These are phyloP conservation scores for Sclerotinia glacialis DNA, from an alignment of 2,329 filamentous ascomycete species.

Conservation along the genomic window DNA sequence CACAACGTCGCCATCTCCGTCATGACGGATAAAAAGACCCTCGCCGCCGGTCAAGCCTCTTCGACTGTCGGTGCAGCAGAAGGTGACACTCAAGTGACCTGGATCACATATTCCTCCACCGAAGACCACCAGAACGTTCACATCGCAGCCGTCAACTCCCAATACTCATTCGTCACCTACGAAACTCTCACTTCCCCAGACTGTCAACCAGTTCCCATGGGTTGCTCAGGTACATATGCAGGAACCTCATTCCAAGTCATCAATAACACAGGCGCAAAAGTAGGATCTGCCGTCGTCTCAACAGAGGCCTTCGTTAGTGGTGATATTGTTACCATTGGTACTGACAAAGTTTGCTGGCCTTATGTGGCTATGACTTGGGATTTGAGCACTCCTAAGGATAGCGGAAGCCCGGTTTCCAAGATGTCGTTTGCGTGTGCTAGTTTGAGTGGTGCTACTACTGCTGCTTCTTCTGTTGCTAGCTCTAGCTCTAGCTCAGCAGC, in stretches of 20 bases:
- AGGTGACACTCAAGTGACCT: slow-evolving; percentile 59
- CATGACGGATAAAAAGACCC: slow-evolving; percentile 57
- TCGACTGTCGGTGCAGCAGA: slow-evolving; percentile 51
- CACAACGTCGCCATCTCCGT: slow-evolving; percentile 59
- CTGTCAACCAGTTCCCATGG: slow-evolving; percentile 57
- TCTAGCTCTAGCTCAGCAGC: neutral
- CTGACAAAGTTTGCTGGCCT: slow-evolving; percentile 57
- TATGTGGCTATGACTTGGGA: slow-evolving; percentile 57
- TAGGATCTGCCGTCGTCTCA: slow-evolving; percentile 51
- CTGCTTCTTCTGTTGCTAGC: neutral
- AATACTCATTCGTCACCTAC: slow-evolving; percentile 56
- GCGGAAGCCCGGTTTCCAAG: slow-evolving; percentile 36
- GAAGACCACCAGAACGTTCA: slow-evolving; percentile 58
- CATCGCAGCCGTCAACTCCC: slow-evolving; percentile 52
- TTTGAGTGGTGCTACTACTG: slow-evolving; percentile 16
- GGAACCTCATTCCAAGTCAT: slow-evolving; percentile 60
- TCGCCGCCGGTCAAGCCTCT: slow-evolving; percentile 52
- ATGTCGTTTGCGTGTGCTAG: slow-evolving; percentile 53
- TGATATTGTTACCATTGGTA: slow-evolving; percentile 58
- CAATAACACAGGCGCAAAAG: slow-evolving; percentile 48
- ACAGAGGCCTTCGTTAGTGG: slow-evolving; percentile 57
- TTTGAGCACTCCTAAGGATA: slow-evolving; percentile 38
- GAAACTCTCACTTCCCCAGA: slow-evolving; percentile 56
- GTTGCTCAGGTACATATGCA: slow-evolving; percentile 56
- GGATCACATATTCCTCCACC: slow-evolving; percentile 51